Evolutionary conservation across 2,329 filamentous ascomycete species (phyloP).

Genomic region (Passalora sequoiae): DNA sequence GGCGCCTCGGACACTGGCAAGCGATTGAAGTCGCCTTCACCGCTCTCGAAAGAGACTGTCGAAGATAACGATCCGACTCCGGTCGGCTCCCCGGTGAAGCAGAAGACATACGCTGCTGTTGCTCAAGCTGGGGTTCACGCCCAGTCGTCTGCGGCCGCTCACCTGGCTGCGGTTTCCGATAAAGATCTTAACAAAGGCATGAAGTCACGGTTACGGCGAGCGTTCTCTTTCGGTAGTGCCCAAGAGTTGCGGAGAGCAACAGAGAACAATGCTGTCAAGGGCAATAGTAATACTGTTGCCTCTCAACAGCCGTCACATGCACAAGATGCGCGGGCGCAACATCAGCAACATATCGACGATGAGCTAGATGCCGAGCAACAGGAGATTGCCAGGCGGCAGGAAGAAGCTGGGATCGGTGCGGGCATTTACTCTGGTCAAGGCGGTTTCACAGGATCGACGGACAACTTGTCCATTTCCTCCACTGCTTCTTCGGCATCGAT

Average conservation of each 20-base stretch:
- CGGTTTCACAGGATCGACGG: constrained; percentile 83
- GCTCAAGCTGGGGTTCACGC: constrained; percentile 25
- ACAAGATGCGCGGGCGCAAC: constrained; percentile 28
- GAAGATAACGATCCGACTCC: constrained; percentile 29
- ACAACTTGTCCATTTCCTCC: constrained; percentile 88
- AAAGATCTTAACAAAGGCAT: constrained; percentile 72
- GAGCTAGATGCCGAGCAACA: constrained; percentile 73
- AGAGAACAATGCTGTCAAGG: constrained; percentile 47
- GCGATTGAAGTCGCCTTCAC: constrained; percentile 42
- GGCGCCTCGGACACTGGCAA: constrained; percentile 39
- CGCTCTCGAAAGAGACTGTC: constrained; percentile 43
- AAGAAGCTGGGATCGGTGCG: constrained; percentile 83
- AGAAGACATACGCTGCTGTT: constrained; percentile 31
- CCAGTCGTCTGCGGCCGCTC: constrained; percentile 66
- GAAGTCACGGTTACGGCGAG: constrained; percentile 81
- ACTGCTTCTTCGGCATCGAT: constrained; percentile 85
- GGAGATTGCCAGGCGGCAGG: constrained; percentile 85
- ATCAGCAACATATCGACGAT: constrained; percentile 28
- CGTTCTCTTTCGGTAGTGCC: constrained; percentile 94
- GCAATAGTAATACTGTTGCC: constrained; percentile 14
- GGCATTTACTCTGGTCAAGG: constrained; percentile 87
- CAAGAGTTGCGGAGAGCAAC: constrained; percentile 78
- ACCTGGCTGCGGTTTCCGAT: constrained; percentile 80
- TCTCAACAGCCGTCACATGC: constrained; percentile 17
- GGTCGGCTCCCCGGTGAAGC: constrained; percentile 24